These are phyloP conservation scores for Crucibulum laeve DNA, from an alignment of 768 basidiomycete genomes.

Conservation along the genomic window DNA sequence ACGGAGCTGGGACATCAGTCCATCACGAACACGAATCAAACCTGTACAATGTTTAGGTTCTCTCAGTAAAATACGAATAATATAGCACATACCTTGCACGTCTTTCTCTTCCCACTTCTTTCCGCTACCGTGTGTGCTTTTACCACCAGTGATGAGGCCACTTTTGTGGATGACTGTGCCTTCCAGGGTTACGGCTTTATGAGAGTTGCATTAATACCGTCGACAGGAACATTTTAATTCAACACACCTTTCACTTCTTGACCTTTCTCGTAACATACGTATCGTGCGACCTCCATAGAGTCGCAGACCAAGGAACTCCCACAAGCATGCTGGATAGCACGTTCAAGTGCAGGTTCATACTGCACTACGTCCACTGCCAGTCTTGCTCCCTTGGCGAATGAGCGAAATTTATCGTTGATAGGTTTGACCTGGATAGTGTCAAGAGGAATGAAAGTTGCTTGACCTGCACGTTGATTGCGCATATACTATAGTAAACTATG, in stretches of 20 bases:
- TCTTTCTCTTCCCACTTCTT: slow-evolving; percentile 97
- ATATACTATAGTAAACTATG: slow-evolving; percentile 58
- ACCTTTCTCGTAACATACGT: slow-evolving; percentile 89
- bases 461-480: slow-evolving; percentile 90
- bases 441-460: slow-evolving; percentile 98
- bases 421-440: slow-evolving; percentile 95
- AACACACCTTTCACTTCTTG: slow-evolving; percentile 90
- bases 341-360: slow-evolving; percentile 78
- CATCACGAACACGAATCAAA: slow-evolving; percentile 58
- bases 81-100: slow-evolving; percentile 57
- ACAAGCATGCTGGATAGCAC: slow-evolving; percentile 96
- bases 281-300: slow-evolving; percentile 87
- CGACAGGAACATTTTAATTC: no score
- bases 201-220: neutral
- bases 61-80: neutral
- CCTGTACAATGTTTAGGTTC: slow-evolving; percentile 19
- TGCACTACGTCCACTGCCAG: slow-evolving; percentile 85
- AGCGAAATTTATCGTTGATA: slow-evolving; percentile 90
- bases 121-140: slow-evolving; percentile 65
- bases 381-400: slow-evolving; percentile 83
- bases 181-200: slow-evolving; percentile 89
- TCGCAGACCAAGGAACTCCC: slow-evolving; percentile 95
- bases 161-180: slow-evolving; percentile 98
- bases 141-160: slow-evolving; percentile 94
- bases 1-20: slow-evolving; percentile 65